Percentiles rank a stretch among this genome's conserved stretches.
Evolutionary conservation across 2,329 filamentous ascomycete species (phyloP).

Genomic region (Calonectria honghensis): DNA sequence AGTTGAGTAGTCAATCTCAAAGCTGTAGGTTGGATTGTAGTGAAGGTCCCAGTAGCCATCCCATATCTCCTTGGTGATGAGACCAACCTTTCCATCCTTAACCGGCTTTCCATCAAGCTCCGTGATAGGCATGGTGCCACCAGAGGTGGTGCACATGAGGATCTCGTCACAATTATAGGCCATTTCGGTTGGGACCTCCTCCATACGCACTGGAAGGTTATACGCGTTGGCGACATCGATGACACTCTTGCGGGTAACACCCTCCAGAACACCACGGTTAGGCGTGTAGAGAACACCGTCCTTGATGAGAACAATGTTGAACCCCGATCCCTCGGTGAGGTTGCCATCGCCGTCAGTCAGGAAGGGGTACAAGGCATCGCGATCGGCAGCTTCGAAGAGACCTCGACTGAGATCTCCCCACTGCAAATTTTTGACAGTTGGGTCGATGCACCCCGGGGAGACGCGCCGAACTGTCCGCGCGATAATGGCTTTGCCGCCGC

Average conservation of each 20-base stretch:
- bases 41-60: slow-evolving; percentile 71
- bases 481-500: slow-evolving; percentile 65
- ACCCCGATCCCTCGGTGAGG: slow-evolving; percentile 70
- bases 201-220: slow-evolving; percentile 60
- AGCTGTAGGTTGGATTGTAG: slow-evolving; percentile 61
- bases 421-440: slow-evolving; percentile 71
- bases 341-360: slow-evolving; percentile 70
- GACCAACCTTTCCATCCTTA: slow-evolving; percentile 64
- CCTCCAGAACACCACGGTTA: slow-evolving; percentile 67
- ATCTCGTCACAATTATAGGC: slow-evolving; percentile 68
- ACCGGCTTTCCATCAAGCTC: slow-evolving; percentile 65
- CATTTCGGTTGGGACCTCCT: slow-evolving; percentile 64
- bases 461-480: slow-evolving; percentile 66
- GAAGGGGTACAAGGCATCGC: slow-evolving; percentile 68
- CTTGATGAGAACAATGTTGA: slow-evolving; percentile 69
- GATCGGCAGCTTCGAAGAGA: slow-evolving; percentile 68
- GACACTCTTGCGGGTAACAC: slow-evolving; percentile 69
- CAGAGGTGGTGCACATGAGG: slow-evolving; percentile 72
- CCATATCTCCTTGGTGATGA: slow-evolving; percentile 69
- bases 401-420: slow-evolving; percentile 69
- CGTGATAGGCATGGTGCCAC: slow-evolving; percentile 72
- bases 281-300: slow-evolving; percentile 66
- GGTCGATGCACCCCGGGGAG: slow-evolving; percentile 68
- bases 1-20: slow-evolving; percentile 56
- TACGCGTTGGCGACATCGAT: slow-evolving; percentile 62